A percentile compares a stretch with the other conserved stretches of the same genome.
phyloP scores from a whole-genome alignment of 1,284 basidiomycete species.

The Polyporus tsugae region DNA sequence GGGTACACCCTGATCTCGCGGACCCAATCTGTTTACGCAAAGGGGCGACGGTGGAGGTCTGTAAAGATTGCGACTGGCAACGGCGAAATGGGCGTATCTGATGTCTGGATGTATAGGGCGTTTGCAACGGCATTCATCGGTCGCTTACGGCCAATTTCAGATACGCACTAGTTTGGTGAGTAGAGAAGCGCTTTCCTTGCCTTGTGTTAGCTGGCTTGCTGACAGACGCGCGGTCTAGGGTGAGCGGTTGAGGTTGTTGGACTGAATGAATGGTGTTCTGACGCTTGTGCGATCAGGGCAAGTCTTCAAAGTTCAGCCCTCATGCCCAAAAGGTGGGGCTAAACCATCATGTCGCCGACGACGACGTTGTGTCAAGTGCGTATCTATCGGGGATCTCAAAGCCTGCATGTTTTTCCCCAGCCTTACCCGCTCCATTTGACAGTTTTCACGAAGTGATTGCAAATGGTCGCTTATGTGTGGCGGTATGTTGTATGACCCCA shows the following conservation, averaged over 20 bases:
- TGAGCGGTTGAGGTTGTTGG: slow-evolving; percentile 18
- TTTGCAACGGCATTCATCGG: slow-evolving; percentile 92
- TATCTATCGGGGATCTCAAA: slow-evolving; percentile 30
- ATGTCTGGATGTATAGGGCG: slow-evolving; percentile 56
- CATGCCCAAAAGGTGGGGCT: slow-evolving; percentile 95
- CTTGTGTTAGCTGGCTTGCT: slow-evolving; percentile 28
- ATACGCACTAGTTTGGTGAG: slow-evolving; percentile 90
- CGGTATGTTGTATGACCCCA: neutral
- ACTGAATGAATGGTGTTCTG: slow-evolving; percentile 19
- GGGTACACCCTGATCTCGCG: slow-evolving; percentile 88
- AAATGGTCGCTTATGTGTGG: neutral
- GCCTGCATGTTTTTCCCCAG: slow-evolving; percentile 13
- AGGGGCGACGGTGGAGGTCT: slow-evolving; percentile 92
- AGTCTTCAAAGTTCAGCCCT: slow-evolving; percentile 90
- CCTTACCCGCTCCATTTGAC: slow-evolving; percentile 25
- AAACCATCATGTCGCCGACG: slow-evolving; percentile 88
- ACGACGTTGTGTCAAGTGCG: slow-evolving; percentile 94
- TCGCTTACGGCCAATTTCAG: slow-evolving; percentile 91
- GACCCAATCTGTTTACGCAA: slow-evolving; percentile 95
- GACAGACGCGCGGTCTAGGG: slow-evolving; percentile 26
- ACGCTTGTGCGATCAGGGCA: slow-evolving; percentile 62
- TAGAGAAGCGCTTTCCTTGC: slow-evolving; percentile 29
- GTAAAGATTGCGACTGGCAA: slow-evolving; percentile 20
- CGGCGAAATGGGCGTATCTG: slow-evolving; percentile 21
- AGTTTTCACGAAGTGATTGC: slow-evolving; percentile 49